Conservation (phyloP, 495 filamentous ascomycete genomes). For the Xylaria curta region DNA sequence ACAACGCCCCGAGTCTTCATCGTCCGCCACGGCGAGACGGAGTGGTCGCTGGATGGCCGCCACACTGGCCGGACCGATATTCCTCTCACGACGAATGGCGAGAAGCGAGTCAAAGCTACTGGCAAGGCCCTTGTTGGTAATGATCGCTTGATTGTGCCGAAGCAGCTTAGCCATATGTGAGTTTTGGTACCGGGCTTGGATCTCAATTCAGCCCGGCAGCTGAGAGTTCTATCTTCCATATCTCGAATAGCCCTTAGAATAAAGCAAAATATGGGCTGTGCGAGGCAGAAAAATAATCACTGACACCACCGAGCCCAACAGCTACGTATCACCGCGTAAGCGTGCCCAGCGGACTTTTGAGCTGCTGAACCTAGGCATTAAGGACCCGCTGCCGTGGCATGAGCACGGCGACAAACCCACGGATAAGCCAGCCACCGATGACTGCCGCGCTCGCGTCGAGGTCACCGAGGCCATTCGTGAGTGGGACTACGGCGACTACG, state of each 20-base stretch:
- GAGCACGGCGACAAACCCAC: slow-evolving; percentile 44
- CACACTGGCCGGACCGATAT: slow-evolving; percentile 91
- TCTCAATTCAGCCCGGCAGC: not conserved
- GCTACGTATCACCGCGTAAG: slow-evolving; percentile 84
- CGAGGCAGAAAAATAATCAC: slow-evolving; percentile 1
- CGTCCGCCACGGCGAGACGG: slow-evolving; percentile 90
- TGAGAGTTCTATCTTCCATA: not conserved
- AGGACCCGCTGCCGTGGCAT: slow-evolving; percentile 54
- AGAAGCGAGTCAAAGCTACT: slow-evolving; percentile 81
- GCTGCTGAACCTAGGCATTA: slow-evolving; percentile 69
- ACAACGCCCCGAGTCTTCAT: slow-evolving; percentile 85
- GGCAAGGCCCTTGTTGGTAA: slow-evolving; percentile 82
- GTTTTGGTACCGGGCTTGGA: too few relatives aligned
- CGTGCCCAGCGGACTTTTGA: slow-evolving; percentile 89
- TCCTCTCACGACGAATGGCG: slow-evolving; percentile 83
- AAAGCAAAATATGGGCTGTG: too few relatives aligned
- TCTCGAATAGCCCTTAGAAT: not conserved
- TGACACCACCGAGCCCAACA: slow-evolving; percentile 28
- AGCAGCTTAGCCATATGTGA: slow-evolving; percentile 76
- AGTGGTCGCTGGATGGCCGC: slow-evolving; percentile 93
- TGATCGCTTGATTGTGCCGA: slow-evolving; percentile 85
- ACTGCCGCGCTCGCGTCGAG: slow-evolving; percentile 60
- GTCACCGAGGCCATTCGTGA: slow-evolving; percentile 83
- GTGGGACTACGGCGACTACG: slow-evolving; percentile 97
- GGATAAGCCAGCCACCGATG: slow-evolving; percentile 44